A percentile compares a stretch with the other conserved stretches of the same genome.
These are phyloP conservation scores for Psilocybe mexicana DNA, from an alignment of 1,284 basidiomycete genomes.

Conservation along the genomic window DNA sequence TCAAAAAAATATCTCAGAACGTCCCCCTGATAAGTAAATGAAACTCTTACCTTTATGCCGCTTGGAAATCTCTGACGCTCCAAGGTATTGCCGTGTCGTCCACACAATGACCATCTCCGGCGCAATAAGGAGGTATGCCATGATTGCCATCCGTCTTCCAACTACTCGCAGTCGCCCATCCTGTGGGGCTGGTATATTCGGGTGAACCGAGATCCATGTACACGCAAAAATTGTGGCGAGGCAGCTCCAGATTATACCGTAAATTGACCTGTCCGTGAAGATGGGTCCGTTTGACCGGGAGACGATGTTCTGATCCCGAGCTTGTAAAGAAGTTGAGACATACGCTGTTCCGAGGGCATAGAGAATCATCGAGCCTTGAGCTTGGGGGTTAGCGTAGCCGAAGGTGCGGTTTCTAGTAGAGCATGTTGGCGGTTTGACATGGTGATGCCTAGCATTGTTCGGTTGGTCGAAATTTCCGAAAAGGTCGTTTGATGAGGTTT, in stretches of 20 bases:
- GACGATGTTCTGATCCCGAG: background rate
- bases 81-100: slow-evolving; percentile 13
- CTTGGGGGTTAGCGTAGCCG: no score
- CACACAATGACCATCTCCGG: slow-evolving; percentile 13
- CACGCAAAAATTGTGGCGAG: slow-evolving; percentile 32
- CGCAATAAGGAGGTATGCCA: slow-evolving; percentile 12
- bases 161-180: slow-evolving; percentile 2
- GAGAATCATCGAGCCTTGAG: background rate
- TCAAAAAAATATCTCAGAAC: background rate
- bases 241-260: slow-evolving; percentile 30
- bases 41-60: slow-evolving; percentile 2
- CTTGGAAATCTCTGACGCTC: slow-evolving; percentile 12
- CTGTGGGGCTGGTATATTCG: slow-evolving; percentile 29
- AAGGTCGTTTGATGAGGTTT: no score
- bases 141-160: slow-evolving; percentile 8
- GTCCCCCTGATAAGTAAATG: background rate
- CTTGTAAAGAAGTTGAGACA: background rate
- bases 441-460: no score
- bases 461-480: no score
- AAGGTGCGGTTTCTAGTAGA: no score
- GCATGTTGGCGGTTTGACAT: no score
- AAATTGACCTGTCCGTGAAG: slow-evolving; percentile 3
- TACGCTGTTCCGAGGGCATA: background rate
- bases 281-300: background rate
- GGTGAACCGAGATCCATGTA: slow-evolving; percentile 36